Conservation (phyloP, 1,284 basidiomycete genomes). For the Cutaneotrichosporon sp. region DNA sequence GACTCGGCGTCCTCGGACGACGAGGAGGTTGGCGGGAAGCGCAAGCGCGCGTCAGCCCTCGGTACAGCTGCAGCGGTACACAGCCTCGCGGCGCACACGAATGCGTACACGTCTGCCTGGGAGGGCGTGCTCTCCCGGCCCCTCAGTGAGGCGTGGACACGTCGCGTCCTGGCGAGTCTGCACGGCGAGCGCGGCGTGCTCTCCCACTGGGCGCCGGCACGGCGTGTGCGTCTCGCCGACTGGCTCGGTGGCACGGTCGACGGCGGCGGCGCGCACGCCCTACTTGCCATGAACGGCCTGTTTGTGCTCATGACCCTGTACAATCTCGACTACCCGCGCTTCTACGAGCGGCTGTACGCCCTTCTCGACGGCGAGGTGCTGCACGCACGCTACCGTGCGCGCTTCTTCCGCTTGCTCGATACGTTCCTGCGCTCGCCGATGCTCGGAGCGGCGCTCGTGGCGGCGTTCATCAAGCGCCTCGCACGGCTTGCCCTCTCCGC, state of each 20-base stretch:
- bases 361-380: slow-evolving; percentile 83
- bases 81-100: slow-evolving; percentile 34
- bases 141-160: slow-evolving; percentile 39
- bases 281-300: slow-evolving; percentile 86
- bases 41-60: slow-evolving; percentile 37
- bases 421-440: slow-evolving; percentile 90
- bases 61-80: slow-evolving; percentile 42
- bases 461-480: slow-evolving; percentile 91
- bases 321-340: slow-evolving; percentile 94
- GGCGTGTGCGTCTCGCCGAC: slow-evolving; percentile 80
- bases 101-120: slow-evolving; percentile 42
- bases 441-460: slow-evolving; percentile 81
- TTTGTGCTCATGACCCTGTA: slow-evolving; percentile 90
- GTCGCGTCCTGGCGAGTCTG: slow-evolving; percentile 43
- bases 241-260: slow-evolving; percentile 89
- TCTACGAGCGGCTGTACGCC: slow-evolving; percentile 90
- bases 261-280: slow-evolving; percentile 77
- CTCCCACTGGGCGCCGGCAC: slow-evolving; percentile 43
- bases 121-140: slow-evolving; percentile 35
- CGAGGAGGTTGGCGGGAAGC: slow-evolving; percentile 45
- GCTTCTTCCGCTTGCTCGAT: slow-evolving; percentile 92
- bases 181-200: slow-evolving; percentile 50
- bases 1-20: slow-evolving; percentile 52
- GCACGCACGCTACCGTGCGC: slow-evolving; percentile 86
- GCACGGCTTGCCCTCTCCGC: slow-evolving; percentile 78